Conservation (phyloP, 345 rosid genomes). For the Passiflora organensis region DNA sequence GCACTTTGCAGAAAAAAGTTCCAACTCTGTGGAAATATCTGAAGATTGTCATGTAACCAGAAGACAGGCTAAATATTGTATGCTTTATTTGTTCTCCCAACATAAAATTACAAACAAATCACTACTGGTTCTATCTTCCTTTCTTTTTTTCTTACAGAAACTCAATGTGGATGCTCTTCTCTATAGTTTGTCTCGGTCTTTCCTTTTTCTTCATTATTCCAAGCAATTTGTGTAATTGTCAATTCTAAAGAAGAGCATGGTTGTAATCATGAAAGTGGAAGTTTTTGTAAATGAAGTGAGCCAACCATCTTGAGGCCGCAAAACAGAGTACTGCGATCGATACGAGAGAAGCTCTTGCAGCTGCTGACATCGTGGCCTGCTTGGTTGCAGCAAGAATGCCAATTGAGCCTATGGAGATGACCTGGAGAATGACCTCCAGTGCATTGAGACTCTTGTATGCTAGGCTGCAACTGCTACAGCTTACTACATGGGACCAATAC, state of each 20-base stretch:
- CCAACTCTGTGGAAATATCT: too few species aligned
- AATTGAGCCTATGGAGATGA: conserved; percentile 42
- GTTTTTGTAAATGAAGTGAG: conserved; percentile 60
- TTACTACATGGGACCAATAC: conserved; percentile 86
- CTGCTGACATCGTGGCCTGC: conserved; percentile 36
- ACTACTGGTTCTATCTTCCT: too few species aligned
- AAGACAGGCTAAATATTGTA: too few species aligned
- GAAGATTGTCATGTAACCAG: too few species aligned
- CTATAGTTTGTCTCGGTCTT: too few species aligned
- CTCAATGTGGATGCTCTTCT: too few species aligned
- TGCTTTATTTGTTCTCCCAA: too few species aligned
- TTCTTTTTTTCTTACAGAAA: too few species aligned
- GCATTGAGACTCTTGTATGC: conserved; percentile 56
- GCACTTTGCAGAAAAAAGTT: too few species aligned
- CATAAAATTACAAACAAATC: too few species aligned
- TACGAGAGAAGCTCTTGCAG: conserved; percentile 37
- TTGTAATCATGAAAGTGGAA: conserved; percentile 74
- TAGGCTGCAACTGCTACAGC: conserved; percentile 63
- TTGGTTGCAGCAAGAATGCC: conserved; percentile 55
- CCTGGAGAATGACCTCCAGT: conserved; percentile 53
- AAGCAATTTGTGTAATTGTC: not conserved
- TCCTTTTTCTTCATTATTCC: too few species aligned
- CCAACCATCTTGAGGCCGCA: conserved; percentile 68
- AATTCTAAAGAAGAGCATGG: conserved; percentile 44
- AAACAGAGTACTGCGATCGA: conserved; percentile 48